Percentiles rank a stretch among this genome's conserved stretches.
Evolutionary conservation across 23 red algal species (phyloP).

Genomic region (Gracilariopsis chorda): DNA sequence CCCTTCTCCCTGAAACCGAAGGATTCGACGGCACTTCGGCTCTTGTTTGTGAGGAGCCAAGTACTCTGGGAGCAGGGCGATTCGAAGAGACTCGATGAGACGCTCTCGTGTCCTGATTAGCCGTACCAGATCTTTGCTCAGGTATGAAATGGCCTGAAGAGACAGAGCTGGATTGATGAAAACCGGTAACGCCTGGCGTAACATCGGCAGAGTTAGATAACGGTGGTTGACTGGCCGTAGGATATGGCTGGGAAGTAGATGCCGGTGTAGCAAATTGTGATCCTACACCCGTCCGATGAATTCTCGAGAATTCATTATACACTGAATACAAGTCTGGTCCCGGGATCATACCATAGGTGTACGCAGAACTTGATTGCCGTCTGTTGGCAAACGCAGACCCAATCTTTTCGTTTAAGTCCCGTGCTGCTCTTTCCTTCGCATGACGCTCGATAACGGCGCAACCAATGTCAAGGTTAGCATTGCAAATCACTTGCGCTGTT

Average conservation of each 20-base stretch:
- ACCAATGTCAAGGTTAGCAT: conserved; percentile 86
- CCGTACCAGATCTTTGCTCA: conserved; percentile 4
- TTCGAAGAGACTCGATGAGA: background rate
- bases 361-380: conserved; percentile 27
- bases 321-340: conserved; percentile 45
- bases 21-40: background rate
- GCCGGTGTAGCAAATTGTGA: background rate
- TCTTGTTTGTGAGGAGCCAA: background rate
- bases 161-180: background rate
- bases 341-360: conserved; percentile 12
- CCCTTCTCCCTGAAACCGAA: background rate
- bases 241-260: background rate
- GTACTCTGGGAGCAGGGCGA: background rate
- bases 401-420: conserved; percentile 79
- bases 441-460: conserved; percentile 96
- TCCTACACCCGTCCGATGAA: background rate
- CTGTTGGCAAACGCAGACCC: conserved; percentile 39
- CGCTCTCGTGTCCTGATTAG: conserved; percentile 1
- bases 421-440: conserved; percentile 69
- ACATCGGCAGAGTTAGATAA: background rate
- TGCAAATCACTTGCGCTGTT: conserved; percentile 83
- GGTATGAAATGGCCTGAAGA: background rate
- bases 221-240: background rate
- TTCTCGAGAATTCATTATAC: conserved; percentile 61
- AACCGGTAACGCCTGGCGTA: background rate